Base-by-base conservation (phyloP, 2,329 filamentous ascomycete species). In the Fusarium pseudoanthophilum region DNA sequence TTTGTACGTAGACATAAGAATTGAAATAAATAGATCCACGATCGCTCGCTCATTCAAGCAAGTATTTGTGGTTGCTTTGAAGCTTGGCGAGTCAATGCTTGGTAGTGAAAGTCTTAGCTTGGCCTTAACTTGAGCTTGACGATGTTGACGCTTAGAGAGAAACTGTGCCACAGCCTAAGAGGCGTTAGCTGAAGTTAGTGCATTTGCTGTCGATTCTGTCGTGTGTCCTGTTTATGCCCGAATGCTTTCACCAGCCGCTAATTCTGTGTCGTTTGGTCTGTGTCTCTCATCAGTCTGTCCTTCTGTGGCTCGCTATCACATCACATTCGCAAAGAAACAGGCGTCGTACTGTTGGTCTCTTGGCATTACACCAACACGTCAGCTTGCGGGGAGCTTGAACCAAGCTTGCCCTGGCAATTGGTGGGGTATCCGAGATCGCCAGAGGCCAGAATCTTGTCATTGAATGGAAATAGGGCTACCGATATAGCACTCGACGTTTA, bases 391-490 rank as follows among this genome's bases (percentile, higher is more conserved):
- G 71, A 63, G 62, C 52, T 57, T 52, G 59, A 61, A 58, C 43
- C 68, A 71, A 62, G 60, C 55, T 49, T 65, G 64, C n/a, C 46
- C 40, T 55, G 37, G 49, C 13, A 58, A 68, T 46, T 49, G 49
- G 67, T 63, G 71, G 71, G 71, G 71, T 60, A 68, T 74, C 56
- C 56, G 63, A 74, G 71, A 74, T 73, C 49, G 58, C 48, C 53
- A 48, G 60, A 24, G n/a, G 14, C 13, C 20, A 24, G 48, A 65
- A 60, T 62, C 42, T 51, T 68, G 49, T 48, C 71, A 58, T 71
- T 49, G 48, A 61, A 51, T 10, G 28, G 40, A 24, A 40, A 40
- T 30, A 48, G 32, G 46, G n/a, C 24, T 40, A 32, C 26, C 36
- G 32, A 55, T 48, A 39, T 48, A n/a, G 36, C 42, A 43, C 24